phyloP scores from a whole-genome alignment of 2,329 filamentous ascomycete species.

The Huntiella decipiens region DNA sequence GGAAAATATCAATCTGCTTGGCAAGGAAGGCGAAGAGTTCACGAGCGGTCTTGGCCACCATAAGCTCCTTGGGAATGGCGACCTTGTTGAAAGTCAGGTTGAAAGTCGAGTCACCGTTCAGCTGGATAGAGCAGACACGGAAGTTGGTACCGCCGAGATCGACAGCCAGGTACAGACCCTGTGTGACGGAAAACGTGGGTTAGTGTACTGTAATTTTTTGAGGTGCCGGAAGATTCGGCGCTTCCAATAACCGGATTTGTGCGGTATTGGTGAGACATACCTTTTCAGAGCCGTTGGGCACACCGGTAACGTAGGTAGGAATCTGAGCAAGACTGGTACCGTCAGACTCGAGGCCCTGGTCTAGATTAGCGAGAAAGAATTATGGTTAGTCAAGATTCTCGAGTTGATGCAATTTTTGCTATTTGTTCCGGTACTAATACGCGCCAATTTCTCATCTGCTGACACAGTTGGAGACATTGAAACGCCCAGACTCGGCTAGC shows the following conservation, averaged over 20 bases:
- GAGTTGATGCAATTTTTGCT: too few relatives aligned
- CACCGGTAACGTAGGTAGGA: conserved; percentile 85
- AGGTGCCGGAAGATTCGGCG: not conserved
- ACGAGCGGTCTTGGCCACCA: conserved; percentile 69
- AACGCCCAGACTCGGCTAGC: not conserved
- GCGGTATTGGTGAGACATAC: conserved; percentile 25
- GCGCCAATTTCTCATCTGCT: not conserved
- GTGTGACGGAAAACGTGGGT: conserved; percentile 7
- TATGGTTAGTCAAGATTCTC: not conserved
- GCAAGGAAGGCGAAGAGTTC: conserved; percentile 88
- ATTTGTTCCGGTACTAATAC: not conserved
- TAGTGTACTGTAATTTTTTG: conserved; percentile 1
- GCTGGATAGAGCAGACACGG: conserved; percentile 82
- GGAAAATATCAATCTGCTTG: conserved; percentile 76
- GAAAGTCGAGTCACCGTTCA: conserved; percentile 91
- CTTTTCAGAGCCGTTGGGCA: conserved; percentile 96
- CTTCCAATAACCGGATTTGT: not conserved
- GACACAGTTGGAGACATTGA: not conserved
- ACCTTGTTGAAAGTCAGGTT: conserved; percentile 85
- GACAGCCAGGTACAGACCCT: conserved; percentile 91
- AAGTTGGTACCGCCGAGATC: conserved; percentile 98
- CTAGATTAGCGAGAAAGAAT: conserved; percentile 22
- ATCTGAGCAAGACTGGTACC: conserved; percentile 82
- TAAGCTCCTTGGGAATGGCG: conserved; percentile 72
- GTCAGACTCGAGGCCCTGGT: conserved; percentile 62